Conservation (phyloP, 2,329 filamentous ascomycete species). For the Fusarium sp. region DNA sequence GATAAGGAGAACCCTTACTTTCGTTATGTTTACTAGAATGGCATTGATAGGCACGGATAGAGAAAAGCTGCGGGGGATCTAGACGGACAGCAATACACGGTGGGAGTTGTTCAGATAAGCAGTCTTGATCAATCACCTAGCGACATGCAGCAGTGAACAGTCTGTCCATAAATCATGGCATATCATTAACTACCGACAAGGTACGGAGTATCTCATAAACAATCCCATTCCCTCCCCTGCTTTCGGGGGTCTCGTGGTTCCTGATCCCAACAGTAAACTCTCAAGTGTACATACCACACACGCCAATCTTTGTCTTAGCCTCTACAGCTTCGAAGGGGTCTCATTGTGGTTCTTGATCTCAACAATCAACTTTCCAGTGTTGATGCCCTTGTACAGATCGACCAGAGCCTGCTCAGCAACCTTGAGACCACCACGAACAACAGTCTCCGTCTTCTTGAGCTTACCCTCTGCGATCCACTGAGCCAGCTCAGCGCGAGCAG, state of each 20-base stretch:
- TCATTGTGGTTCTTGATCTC: conserved; percentile 45
- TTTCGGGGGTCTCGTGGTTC: conserved; percentile 42
- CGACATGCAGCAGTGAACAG: neutral
- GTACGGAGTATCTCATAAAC: conserved; percentile 17
- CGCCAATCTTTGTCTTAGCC: neutral
- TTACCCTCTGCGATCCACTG: conserved; percentile 76
- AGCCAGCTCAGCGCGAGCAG: conserved; percentile 68
- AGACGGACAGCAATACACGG: neutral
- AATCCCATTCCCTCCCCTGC: conserved; percentile 6
- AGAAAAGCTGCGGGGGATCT: neutral
- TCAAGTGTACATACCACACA: conserved; percentile 71
- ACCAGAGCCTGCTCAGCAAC: conserved; percentile 70
- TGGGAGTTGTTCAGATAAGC: neutral
- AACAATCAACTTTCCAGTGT: conserved; percentile 67
- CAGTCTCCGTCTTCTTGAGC: conserved; percentile 75
- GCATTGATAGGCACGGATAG: neutral
- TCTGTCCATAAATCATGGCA: conserved; percentile 1
- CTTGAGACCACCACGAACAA: conserved; percentile 72
- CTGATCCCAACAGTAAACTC: conserved; percentile 52
- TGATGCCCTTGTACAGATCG: conserved; percentile 72
- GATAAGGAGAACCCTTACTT: conserved; percentile 75
- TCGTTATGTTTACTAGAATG: conserved; percentile 56
- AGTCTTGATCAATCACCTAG: too few relatives aligned
- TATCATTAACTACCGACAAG: conserved; percentile 28
- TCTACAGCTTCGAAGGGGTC: conserved; percentile 43